A percentile compares a stretch with the other conserved stretches of the same genome.
Evolutionary conservation across 257 asterid species (phyloP).

Genomic region (Apocynum venetum): DNA sequence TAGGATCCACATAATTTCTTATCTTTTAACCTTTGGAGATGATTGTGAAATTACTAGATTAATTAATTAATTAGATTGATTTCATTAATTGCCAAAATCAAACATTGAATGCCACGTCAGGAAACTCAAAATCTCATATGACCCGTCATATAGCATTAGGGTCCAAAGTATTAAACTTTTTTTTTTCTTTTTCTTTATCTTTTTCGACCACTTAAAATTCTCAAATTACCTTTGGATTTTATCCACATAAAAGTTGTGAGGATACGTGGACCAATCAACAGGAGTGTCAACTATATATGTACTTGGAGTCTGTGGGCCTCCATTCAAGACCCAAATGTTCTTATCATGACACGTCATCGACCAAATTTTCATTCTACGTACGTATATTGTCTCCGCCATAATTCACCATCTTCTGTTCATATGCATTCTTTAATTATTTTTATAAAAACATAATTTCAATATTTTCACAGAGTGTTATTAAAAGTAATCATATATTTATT

Average conservation of each 20-base stretch:
- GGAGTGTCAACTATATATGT: background rate
- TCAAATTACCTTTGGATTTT: background rate
- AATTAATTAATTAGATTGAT: no score
- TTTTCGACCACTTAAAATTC: background rate
- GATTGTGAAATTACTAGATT: background rate
- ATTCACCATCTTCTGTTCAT: no score
- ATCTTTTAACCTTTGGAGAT: no score
- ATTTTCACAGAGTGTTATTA: no score
- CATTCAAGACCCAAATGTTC: background rate
- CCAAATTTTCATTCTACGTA: background rate
- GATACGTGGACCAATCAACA: background rate
- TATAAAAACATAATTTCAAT: no score
- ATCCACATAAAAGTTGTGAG: background rate
- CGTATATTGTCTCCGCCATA: background rate
- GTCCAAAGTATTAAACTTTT: background rate
- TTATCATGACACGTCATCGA: conserved; percentile 9
- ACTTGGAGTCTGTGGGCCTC: background rate
- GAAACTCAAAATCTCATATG: background rate
- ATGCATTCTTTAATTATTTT: no score
- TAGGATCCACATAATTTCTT: background rate
- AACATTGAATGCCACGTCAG: background rate
- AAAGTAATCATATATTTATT: no score
- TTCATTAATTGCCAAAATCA: background rate
- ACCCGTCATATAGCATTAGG: background rate
- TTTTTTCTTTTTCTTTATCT: background rate